Evolutionary conservation across 129 eudicot species (phyloP), one percentile per base, ranked within the genome.

Genomic region (Dittrichia graveolens): DNA sequence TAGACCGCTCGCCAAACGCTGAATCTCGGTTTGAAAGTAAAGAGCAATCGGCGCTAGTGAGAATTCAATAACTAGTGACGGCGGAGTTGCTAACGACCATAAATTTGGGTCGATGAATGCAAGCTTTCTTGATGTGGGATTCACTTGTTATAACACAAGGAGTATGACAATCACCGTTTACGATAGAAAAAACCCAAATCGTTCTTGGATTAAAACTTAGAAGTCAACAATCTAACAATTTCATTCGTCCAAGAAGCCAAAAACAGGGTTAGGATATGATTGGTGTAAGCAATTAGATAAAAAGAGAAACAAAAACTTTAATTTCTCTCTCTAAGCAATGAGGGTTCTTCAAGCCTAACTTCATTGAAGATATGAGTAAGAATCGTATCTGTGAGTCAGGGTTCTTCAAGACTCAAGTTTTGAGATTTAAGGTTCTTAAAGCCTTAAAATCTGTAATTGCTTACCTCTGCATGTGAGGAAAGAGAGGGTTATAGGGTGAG

Each of bases 271-370:
- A n/a, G 87, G 63, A 35, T 72, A 58, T 5, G 47, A 75, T 24
- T 70, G 61, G 44, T 72, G 78, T 12, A 89, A 71, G 42, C 98
- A 93, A 61, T 49, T 66, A 38, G 65, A 60, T n/a, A n/a, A 90
- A 81, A 53, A 93, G 44, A 16, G 89, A 81, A 78, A 87, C 81
- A 6, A 95, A 81, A 11, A 87, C 90, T 70, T 85, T 87, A 59
- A 92, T 92, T 10, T 87, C 86, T 24, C 61, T 81, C 40, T 89
- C 82, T 69, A 93, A 83, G n/a, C n/a, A n/a, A n/a, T n/a, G n/a
- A n/a, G n/a, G n/a, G n/a, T n/a, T n/a, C n/a, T n/a, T n/a, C n/a
- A n/a, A n/a, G n/a, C n/a, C n/a, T n/a, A n/a, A n/a, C n/a, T n/a
- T n/a, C n/a, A n/a, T n/a, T n/a, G n/a, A n/a, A n/a, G n/a, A n/a